These are phyloP conservation scores for Ascochyta viciae-villosae DNA, from an alignment of 2,329 filamentous ascomycete species.

Conservation along the genomic window DNA sequence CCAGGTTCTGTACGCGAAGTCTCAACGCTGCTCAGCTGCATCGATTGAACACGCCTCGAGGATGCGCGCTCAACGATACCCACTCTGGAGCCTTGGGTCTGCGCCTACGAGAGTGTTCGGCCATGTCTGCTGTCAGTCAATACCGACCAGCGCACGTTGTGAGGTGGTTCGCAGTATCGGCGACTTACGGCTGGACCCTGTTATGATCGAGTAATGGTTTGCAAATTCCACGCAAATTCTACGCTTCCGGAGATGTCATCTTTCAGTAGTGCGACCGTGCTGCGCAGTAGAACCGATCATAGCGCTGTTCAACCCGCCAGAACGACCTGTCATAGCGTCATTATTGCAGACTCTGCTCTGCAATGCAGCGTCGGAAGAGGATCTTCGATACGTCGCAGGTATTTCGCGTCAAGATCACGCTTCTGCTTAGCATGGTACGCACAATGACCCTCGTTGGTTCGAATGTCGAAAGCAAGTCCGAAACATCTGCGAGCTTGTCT, in stretches of 20 bases:
- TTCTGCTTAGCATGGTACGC: constrained; percentile 2
- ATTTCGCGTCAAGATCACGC: not conserved
- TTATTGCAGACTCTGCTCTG: constrained; percentile 13
- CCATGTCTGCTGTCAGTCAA: constrained; percentile 5
- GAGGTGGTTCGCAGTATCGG: constrained; percentile 13
- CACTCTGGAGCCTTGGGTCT: not conserved
- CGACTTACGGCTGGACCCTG: constrained; percentile 23
- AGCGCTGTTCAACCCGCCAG: constrained; percentile 9
- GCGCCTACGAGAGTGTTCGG: not conserved
- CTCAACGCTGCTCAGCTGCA: not conserved
- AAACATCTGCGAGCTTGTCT: not conserved
- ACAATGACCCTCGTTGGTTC: not conserved
- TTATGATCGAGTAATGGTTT: constrained; percentile 49
- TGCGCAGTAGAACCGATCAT: constrained; percentile 8
- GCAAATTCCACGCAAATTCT: constrained; percentile 25
- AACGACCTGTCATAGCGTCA: constrained; percentile 16
- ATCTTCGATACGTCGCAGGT: constrained; percentile 27
- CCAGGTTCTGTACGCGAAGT: not conserved
- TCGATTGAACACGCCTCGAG: not conserved
- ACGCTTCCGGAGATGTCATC: constrained; percentile 19
- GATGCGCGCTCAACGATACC: not conserved
- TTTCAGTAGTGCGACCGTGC: constrained; percentile 19
- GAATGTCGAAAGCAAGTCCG: no score
- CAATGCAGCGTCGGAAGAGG: constrained; percentile 8
- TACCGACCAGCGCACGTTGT: constrained; percentile 1